Base-by-base conservation (phyloP, 2,329 filamentous ascomycete genomes). In the Proliferodiscus dingleyae region DNA sequence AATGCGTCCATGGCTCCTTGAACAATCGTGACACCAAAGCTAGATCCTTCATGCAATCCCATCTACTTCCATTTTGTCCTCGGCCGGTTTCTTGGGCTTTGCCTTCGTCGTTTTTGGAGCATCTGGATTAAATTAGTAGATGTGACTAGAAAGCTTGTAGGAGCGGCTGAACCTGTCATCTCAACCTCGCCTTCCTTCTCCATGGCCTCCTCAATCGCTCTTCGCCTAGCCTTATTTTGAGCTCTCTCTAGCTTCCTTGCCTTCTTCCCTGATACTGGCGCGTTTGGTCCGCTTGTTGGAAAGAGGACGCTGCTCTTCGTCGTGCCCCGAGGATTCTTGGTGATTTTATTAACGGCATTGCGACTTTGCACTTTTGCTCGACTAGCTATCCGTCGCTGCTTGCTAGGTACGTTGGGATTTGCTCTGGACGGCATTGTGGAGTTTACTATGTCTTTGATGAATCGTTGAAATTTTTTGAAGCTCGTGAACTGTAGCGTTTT, bases 81-180 rank as follows among this genome's bases (percentile, higher is more conserved):
- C 51, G 5, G 13, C 44, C 11, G 34, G 26, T 34, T 53, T 49
- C 11, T 26, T 33, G 4, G 43, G 47, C 10, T 45, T 50, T 33
- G 41, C 21, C 42, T 55, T 57, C 7, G 56, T 56, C 6, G 53
- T 56, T 41, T 55, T 58, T 19, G 59, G 57, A 18, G 55, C 56
- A 58, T 61, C 59, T 61, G 34, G 16, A 26, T 6, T n/a, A n/a
- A 4, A 44, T 44, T 36, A 45, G 15, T n/a, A 6, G n/a, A n/a
- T 23, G 5, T 11, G 24, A 9, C 9, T 18, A 24, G 16, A 45
- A 11, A 18, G 36, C 9, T 22, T 22, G n/a, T n/a, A n/a, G n/a
- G n/a, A n/a, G n/a, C n/a, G n/a, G n/a, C n/a, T n/a, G n/a, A 21
- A 62, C 62, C 62, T 36, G 57, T 63, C 62, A 64, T 64, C 33